Percentiles rank a stretch among this genome's conserved stretches.
Conservation (phyloP, 495 filamentous ascomycete species). For the Penicillium roqueforti region DNA sequence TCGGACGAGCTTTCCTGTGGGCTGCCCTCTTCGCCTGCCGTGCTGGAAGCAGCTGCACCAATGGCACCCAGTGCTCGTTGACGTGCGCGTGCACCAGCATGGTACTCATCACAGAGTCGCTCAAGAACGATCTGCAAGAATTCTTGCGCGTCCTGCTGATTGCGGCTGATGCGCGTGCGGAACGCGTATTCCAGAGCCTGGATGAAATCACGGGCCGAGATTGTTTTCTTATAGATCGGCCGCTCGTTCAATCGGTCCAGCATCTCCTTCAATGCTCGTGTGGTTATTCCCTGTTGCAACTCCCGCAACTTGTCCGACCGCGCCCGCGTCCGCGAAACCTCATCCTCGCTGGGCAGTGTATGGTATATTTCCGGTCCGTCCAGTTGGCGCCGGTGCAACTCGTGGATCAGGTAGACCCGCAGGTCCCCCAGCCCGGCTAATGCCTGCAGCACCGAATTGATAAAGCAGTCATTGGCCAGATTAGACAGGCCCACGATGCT, state of each 20-base stretch:
- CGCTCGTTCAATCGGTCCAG: constrained; percentile 91
- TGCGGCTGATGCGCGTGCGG: constrained; percentile 79
- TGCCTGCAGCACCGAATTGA: constrained; percentile 94
- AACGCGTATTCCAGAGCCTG: constrained; percentile 78
- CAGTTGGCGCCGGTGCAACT: constrained; percentile 73
- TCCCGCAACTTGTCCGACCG: constrained; percentile 64
- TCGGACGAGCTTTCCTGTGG: constrained; percentile 25
- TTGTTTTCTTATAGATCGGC: constrained; percentile 90
- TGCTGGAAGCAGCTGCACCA: constrained; percentile 17
- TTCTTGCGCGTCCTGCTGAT: constrained; percentile 98
- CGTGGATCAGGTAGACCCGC: constrained; percentile 83
- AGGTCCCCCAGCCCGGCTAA: constrained; percentile 93
- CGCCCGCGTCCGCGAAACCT: constrained; percentile 41
- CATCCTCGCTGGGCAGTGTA: constrained; percentile 46
- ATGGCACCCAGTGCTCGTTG: constrained; percentile 31
- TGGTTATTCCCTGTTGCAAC: constrained; percentile 74
- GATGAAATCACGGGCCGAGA: constrained; percentile 79
- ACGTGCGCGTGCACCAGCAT: constrained; percentile 72
- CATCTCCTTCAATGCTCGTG: constrained; percentile 85
- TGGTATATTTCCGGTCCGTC: constrained; percentile 71
- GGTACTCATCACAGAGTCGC: constrained; percentile 86
- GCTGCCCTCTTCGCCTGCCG: constrained; percentile 13
- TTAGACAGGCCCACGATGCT: constrained; percentile 87
- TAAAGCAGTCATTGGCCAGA: constrained; percentile 97
- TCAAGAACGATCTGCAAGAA: constrained; percentile 93